Evolutionary conservation across 345 rosid genomes (phyloP).

Genomic region (Salix arbutifolia): DNA sequence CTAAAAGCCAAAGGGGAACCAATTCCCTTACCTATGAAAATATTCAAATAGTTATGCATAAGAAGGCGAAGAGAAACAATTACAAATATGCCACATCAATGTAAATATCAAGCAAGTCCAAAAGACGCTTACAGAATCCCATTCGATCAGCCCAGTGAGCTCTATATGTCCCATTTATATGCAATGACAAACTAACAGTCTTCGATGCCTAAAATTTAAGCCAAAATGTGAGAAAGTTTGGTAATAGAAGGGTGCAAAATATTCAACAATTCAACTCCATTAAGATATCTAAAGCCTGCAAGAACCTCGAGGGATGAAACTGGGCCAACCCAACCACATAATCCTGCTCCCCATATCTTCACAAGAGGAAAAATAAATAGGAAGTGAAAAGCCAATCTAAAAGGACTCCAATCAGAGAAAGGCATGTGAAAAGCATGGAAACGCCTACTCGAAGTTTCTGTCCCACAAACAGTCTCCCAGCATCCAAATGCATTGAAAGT

Average conservation of each 20-base stretch:
- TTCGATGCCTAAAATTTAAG: constrained; percentile 57
- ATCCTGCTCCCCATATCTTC: constrained; percentile 84
- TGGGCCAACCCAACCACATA: constrained; percentile 80
- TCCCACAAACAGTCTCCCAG: constrained; percentile 75
- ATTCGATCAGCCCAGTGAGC: constrained; percentile 91
- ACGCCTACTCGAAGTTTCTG: constrained; percentile 81
- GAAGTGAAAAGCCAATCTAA: constrained; percentile 15
- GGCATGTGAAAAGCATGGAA: constrained; percentile 15
- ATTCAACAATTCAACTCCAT: constrained; percentile 11
- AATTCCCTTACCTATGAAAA: constrained; percentile 56
- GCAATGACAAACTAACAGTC: constrained; percentile 53
- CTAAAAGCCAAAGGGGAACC: constrained; percentile 75
- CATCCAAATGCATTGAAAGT: constrained; percentile 55
- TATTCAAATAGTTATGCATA: constrained; percentile 20
- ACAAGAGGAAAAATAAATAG: constrained; percentile 24
- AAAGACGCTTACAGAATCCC: constrained; percentile 72
- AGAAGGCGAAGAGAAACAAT: constrained; percentile 11
- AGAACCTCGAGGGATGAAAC: constrained; percentile 87
- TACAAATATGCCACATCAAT: constrained; percentile 8
- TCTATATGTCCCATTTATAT: constrained; percentile 88
- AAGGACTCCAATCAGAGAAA: neutral
- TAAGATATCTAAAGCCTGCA: constrained; percentile 17
- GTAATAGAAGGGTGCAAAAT: constrained; percentile 17
- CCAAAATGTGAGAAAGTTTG: constrained; percentile 12
- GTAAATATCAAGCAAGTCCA: constrained; percentile 12